Conservation (phyloP, 2,329 filamentous ascomycete genomes). For the Rhinocladiella mackenziei region DNA sequence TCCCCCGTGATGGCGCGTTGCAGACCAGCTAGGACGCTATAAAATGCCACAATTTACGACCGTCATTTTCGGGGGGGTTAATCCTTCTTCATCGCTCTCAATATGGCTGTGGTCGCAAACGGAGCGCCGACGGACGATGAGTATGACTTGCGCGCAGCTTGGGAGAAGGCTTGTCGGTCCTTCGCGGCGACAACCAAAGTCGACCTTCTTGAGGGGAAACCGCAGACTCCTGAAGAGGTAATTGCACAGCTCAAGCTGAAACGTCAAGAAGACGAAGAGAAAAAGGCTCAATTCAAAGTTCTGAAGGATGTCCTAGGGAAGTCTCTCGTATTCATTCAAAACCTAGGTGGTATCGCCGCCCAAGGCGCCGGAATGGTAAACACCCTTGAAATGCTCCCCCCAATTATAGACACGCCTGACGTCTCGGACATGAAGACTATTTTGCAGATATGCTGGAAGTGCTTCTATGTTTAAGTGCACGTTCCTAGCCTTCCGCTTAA, state of each 20-base stretch:
- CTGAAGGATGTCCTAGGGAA: background rate
- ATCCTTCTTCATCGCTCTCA: too few relatives aligned
- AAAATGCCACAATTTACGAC: too few relatives aligned
- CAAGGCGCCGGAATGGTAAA: background rate
- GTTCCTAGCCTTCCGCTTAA: too few relatives aligned
- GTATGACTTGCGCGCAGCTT: background rate
- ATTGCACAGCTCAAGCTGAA: constrained; percentile 1
- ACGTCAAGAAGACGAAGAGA: constrained; percentile 1
- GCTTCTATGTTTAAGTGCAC: too few relatives aligned
- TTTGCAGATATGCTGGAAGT: too few relatives aligned
- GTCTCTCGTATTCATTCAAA: background rate
- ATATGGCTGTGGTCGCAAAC: background rate
- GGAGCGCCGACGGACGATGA: background rate
- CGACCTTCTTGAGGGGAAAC: background rate
- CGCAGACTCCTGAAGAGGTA: background rate
- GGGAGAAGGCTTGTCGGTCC: constrained; percentile 2
- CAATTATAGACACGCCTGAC: too few relatives aligned
- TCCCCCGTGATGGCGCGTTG: too few relatives aligned
- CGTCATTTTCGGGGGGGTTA: too few relatives aligned
- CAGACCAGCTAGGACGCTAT: too few relatives aligned
- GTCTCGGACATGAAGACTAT: too few relatives aligned
- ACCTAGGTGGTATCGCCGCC: background rate
- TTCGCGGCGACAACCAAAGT: background rate
- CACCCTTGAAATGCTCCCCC: background rate
- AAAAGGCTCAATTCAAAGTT: background rate